Percentiles rank a stretch among this genome's conserved stretches.
Evolutionary conservation across 495 filamentous ascomycete species (phyloP).

Genomic region (Aspergillus biplanus): DNA sequence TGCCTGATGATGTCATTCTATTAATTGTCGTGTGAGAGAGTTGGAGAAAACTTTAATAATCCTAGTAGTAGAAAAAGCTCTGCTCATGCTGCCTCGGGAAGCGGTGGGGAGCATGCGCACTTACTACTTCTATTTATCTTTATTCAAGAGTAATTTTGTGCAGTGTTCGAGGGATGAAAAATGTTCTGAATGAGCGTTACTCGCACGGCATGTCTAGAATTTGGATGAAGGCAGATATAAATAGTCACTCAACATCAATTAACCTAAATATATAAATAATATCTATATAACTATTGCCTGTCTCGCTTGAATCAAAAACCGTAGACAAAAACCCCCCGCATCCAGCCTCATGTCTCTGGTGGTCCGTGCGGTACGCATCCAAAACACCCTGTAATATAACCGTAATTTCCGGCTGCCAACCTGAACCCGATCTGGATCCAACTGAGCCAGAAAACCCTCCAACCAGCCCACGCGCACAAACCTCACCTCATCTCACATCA

Average conservation of each 20-base stretch:
- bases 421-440: not conserved
- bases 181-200: no score
- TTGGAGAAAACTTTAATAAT: not conserved
- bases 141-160: no score
- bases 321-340: no score
- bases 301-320: no score
- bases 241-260: no score
- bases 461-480: not conserved
- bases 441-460: not conserved
- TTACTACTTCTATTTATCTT: no score
- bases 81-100: not conserved
- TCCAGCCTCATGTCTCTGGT: not conserved
- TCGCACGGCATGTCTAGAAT: no score
- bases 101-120: no score
- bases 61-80: not conserved
- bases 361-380: not conserved
- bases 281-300: no score
- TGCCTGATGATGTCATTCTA: constrained; percentile 19
- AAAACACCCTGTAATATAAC: not conserved
- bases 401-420: not conserved
- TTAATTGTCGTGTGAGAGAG: not conserved
- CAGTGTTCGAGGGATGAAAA: no score
- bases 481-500: constrained; percentile 33
- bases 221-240: no score
- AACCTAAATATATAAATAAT: no score